Base-by-base conservation (phyloP, 805 yeast species). In the Grigorovia jiainica region DNA sequence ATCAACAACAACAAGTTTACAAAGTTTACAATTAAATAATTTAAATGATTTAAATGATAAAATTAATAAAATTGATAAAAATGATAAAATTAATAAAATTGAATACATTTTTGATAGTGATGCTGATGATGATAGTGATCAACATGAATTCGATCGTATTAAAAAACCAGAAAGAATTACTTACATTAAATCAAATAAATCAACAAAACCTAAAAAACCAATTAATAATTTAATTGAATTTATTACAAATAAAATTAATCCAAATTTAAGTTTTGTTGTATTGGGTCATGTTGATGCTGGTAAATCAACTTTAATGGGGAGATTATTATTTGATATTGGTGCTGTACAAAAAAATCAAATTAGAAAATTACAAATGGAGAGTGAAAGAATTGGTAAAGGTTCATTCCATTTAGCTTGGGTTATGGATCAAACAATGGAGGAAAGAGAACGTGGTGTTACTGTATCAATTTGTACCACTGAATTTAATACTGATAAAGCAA, bases 281-380 rank as follows among this genome's bases (percentile, higher is more conserved):
- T 83, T 92, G 87, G 99, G 99, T 50, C 99, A 92, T 65, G 98
- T 92, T 49, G 98, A 92, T 72, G 97, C 98, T 15, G 98, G 99
- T 56, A 92, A 92, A 67, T 87, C 96, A 35, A 92, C 99, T 42
- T 83, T 92, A 84, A 97, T 97, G 66, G 99, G 99, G 62, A 89
- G 95, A 67, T 69, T 92, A 53, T 73, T 92, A 46, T 90, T 73
- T 59, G 76, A 92, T 58, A 87, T 97, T 15, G 97, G 97, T 46
- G 86, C 96, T 35, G 98, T 92, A 42, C 97, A 90, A 65, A 87
- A 86, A 70, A 83, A 95, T 66, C 87, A 95, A 21, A 92, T 92
- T 47, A 96, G 94, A 54, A 92, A 90, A 67, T 84, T 90, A 62
- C 95, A 92, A 70, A 79, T 83, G 61, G 98, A 92, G 68, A 97